phyloP scores from a whole-genome alignment of 805 yeast genomes.

The Millerago galiae region DNA sequence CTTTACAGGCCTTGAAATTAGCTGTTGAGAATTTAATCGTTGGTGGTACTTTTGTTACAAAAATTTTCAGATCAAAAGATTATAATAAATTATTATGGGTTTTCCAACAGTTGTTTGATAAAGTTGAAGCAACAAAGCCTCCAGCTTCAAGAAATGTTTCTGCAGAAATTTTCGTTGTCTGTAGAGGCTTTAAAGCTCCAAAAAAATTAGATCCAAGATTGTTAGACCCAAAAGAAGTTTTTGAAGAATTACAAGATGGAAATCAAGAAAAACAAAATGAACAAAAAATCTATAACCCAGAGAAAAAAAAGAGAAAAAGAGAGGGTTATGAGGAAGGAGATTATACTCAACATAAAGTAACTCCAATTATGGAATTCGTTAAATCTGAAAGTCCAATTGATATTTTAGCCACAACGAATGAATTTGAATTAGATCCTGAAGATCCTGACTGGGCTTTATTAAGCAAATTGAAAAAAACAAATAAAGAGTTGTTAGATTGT shows the following conservation, averaged over 20 bases:
- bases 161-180: constrained; percentile 97
- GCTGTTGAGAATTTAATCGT: constrained; percentile 89
- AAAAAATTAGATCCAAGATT: constrained; percentile 89
- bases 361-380: constrained; percentile 76
- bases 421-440: constrained; percentile 49
- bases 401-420: constrained; percentile 66
- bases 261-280: constrained; percentile 61
- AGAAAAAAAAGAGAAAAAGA: constrained; percentile 81
- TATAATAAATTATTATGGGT: constrained; percentile 97
- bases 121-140: constrained; percentile 98
- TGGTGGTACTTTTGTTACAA: constrained; percentile 95
- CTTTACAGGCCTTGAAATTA: constrained; percentile 84
- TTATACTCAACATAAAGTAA: constrained; percentile 58
- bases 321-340: constrained; percentile 97
- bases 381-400: constrained; percentile 78
- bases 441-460: constrained; percentile 70
- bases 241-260: constrained; percentile 80
- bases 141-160: constrained; percentile 99
- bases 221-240: constrained; percentile 87
- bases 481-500: constrained; percentile 73
- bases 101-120: constrained; percentile 89
- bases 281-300: constrained; percentile 92
- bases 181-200: constrained; percentile 95
- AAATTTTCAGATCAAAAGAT: constrained; percentile 97
- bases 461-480: constrained; percentile 68